Conservation (phyloP, 2,329 filamentous ascomycete genomes). For the Fusarium albidum region DNA sequence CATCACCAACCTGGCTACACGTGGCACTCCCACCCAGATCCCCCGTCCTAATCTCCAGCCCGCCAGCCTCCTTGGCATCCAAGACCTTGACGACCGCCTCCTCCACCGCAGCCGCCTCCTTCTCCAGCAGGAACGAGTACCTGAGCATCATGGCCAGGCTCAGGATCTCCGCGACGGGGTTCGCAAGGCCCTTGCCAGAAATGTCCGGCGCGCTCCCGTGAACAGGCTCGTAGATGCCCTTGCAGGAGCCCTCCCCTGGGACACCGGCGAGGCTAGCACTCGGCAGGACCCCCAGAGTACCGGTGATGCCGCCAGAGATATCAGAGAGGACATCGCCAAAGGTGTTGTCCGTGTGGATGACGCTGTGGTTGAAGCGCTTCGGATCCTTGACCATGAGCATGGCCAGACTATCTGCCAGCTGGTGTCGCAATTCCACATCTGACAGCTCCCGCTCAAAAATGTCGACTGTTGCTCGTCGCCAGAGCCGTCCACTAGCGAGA, state of each 20-base stretch:
- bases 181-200: constrained; percentile 74
- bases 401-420: constrained; percentile 57
- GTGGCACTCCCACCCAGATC: constrained; percentile 71
- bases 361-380: constrained; percentile 54
- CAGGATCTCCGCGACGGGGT: constrained; percentile 76
- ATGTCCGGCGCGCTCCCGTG: constrained; percentile 80
- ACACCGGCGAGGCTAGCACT: constrained; percentile 55
- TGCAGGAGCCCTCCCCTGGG: constrained; percentile 52
- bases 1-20: constrained; percentile 74
- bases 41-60: constrained; percentile 63
- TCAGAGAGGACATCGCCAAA: constrained; percentile 59
- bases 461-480: constrained; percentile 53
- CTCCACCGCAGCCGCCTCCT: constrained; percentile 70
- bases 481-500: constrained; percentile 58
- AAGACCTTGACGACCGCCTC: constrained; percentile 70
- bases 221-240: constrained; percentile 81
- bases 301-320: constrained; percentile 54
- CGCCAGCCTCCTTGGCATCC: constrained; percentile 55
- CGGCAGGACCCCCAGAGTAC: constrained; percentile 54
- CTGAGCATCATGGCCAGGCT: constrained; percentile 79
- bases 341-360: constrained; percentile 57
- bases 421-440: constrained; percentile 52
- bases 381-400: constrained; percentile 58
- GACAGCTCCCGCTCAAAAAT: constrained; percentile 53
- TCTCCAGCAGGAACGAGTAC: constrained; percentile 71